These are phyloP conservation scores for Stemphylium vesicarium DNA, from an alignment of 2,329 filamentous ascomycete species.

Conservation along the genomic window DNA sequence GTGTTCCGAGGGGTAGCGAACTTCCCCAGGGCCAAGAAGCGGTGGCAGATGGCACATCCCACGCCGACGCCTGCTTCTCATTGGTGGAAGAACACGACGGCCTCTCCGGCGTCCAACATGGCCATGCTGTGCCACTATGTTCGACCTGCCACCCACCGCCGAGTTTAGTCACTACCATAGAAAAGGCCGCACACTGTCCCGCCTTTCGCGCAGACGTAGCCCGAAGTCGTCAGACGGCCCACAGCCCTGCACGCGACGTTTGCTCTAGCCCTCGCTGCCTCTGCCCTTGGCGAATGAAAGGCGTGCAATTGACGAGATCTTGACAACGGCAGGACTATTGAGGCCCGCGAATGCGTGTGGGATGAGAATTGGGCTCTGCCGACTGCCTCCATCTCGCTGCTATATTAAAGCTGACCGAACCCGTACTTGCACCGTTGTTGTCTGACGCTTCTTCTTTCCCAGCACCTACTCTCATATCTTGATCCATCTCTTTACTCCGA, in stretches of 20 bases:
- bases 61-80: slow-evolving; percentile 22
- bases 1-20: slow-evolving; percentile 17
- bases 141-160: slow-evolving; percentile 33
- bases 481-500: not conserved
- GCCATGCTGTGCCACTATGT: slow-evolving; percentile 31
- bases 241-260: slow-evolving; percentile 30
- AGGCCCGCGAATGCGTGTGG: slow-evolving; percentile 34
- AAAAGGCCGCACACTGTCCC: slow-evolving; percentile 44
- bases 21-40: slow-evolving; percentile 44
- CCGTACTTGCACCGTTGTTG: slow-evolving; percentile 22
- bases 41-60: slow-evolving; percentile 30
- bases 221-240: slow-evolving; percentile 36
- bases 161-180: slow-evolving; percentile 45
- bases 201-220: slow-evolving; percentile 42
- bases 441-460: slow-evolving; percentile 26
- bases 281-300: slow-evolving; percentile 38
- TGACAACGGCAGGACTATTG: slow-evolving; percentile 17
- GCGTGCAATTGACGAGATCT: slow-evolving; percentile 26
- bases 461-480: slow-evolving; percentile 11
- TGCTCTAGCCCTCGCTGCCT: slow-evolving; percentile 29
- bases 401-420: slow-evolving; percentile 50
- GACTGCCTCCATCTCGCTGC: slow-evolving; percentile 40
- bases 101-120: slow-evolving; percentile 24
- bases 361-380: slow-evolving; percentile 40
- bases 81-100: slow-evolving; percentile 40